Conservation (phyloP, 805 yeast species). For the Sugiyamaella marilandica region DNA sequence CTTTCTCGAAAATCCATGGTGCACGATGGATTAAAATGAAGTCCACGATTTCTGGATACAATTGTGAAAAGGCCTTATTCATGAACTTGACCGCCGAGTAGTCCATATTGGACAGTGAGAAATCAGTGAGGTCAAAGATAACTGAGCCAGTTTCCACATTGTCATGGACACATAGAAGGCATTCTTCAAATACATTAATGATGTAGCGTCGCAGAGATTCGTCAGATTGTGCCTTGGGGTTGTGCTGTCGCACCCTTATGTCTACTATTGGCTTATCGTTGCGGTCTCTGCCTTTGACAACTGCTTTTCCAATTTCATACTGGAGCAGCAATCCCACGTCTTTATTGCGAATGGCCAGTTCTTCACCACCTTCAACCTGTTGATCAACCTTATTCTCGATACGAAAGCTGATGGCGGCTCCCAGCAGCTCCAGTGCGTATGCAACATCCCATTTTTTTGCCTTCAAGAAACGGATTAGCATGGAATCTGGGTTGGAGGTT, state of each 20-base stretch:
- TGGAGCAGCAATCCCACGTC: slow-evolving; percentile 46
- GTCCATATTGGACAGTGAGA: slow-evolving; percentile 89
- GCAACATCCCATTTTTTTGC: slow-evolving; percentile 83
- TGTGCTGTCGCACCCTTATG: slow-evolving; percentile 75
- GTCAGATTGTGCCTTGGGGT: slow-evolving; percentile 58
- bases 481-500: slow-evolving; percentile 76
- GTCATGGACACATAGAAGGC: slow-evolving; percentile 53
- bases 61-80: slow-evolving; percentile 86
- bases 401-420: slow-evolving; percentile 73
- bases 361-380: slow-evolving; percentile 66
- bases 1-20: slow-evolving; percentile 93
- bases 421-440: slow-evolving; percentile 62
- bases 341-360: slow-evolving; percentile 44
- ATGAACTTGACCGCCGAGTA: slow-evolving; percentile 84
- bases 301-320: slow-evolving; percentile 63
- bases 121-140: slow-evolving; percentile 80
- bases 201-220: slow-evolving; percentile 74
- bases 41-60: slow-evolving; percentile 91
- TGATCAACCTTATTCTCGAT: slow-evolving; percentile 55
- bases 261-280: slow-evolving; percentile 72
- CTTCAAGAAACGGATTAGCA: slow-evolving; percentile 67
- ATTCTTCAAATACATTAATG: slow-evolving; percentile 62
- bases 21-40: slow-evolving; percentile 83
- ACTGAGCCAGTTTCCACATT: slow-evolving; percentile 76
- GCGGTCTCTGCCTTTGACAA: slow-evolving; percentile 68